Evolutionary conservation across 2,329 filamentous ascomycete genomes (phyloP), one percentile per base, ranked within the genome.

Genomic region (Stagonosporopsis tanaceti): DNA sequence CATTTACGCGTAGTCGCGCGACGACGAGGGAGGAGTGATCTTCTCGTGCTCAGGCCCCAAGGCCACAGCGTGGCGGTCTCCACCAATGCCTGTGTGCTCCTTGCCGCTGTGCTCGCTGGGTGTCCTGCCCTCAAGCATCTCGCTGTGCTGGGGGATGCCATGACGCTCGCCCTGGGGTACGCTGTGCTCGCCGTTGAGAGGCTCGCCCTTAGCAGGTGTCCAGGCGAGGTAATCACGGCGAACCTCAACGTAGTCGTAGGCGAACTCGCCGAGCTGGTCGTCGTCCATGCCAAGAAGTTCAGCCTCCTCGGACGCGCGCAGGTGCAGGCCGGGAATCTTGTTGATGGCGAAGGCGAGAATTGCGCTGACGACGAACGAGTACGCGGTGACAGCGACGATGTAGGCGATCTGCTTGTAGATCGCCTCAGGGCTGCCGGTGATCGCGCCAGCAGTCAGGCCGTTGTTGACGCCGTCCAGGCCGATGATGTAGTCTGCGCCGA

Each of bases 201-300:
- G 89, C 65, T 90, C 87, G 60, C 81, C 82, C 71, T 89, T 89
- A 32, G 89, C 87, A 1, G 91, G 91, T 28, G 90, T 93, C 91
- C 91, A 95, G 57, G 91, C 91, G 37, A 95, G 86, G 82, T 93
- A 95, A 78, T 95, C 91, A 70, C 91, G 87, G 72, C 91, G 89
- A 57, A 94, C 90, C 83, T 95, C 91, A 64, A 95, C 91, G 76
- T 94, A 95, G 76, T 95, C 91, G 81, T 94, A 94, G 12, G 91
- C 91, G 74, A 94, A 95, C 78, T 95, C 91, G 77, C 91, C 91
- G 67, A 94, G 90, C 80, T 95, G 91, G 78, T 94, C 91, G 73
- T 94, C 91, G 71, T 95, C 91, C 90, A 94, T 93, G 66, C 91
- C 91, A 54, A 94, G 86, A 12, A 94, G 86, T 78, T 95, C 91